These are phyloP conservation scores for Tardiomyces blankii DNA, from an alignment of 1,139 yeast genomes.

Conservation along the genomic window DNA sequence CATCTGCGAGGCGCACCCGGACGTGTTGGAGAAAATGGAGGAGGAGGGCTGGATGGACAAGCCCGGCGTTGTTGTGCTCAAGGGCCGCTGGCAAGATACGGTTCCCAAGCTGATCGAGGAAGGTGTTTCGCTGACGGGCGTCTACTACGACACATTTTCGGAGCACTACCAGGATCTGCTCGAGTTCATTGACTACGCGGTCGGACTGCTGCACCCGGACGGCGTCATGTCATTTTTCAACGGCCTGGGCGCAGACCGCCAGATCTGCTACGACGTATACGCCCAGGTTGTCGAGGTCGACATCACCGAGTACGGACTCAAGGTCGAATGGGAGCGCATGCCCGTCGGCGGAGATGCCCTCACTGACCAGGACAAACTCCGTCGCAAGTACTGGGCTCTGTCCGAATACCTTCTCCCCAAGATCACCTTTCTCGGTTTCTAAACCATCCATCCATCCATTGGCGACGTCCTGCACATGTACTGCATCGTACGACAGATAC, in stretches of 20 bases:
- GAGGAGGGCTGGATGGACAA: slow-evolving; percentile 79
- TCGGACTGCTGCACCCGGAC: slow-evolving; percentile 69
- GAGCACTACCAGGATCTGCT: slow-evolving; percentile 83
- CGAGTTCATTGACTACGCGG: slow-evolving; percentile 69
- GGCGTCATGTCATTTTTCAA: slow-evolving; percentile 76
- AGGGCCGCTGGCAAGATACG: slow-evolving; percentile 88
- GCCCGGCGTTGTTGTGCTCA: slow-evolving; percentile 58
- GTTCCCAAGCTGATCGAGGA: slow-evolving; percentile 51
- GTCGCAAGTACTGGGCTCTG: slow-evolving; percentile 41
- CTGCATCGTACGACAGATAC: no score
- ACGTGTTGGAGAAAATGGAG: slow-evolving; percentile 58
- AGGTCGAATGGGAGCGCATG: slow-evolving; percentile 37
- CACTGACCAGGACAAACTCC: slow-evolving; percentile 56
- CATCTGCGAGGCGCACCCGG: slow-evolving; percentile 93
- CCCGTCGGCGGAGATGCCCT: slow-evolving; percentile 15
- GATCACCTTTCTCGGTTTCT: slow-evolving; percentile 11
- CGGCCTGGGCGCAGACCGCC: slow-evolving; percentile 93
- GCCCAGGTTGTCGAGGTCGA: slow-evolving; percentile 73
- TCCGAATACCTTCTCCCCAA: slow-evolving; percentile 17
- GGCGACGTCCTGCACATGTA: no score
- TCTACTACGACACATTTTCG: slow-evolving; percentile 87
- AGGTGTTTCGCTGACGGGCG: slow-evolving; percentile 78
- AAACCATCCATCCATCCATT: no score
- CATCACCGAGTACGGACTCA: slow-evolving; percentile 65
- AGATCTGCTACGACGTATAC: slow-evolving; percentile 82